Conservation (phyloP, 768 basidiomycete species). For the Pisolithus albus region DNA sequence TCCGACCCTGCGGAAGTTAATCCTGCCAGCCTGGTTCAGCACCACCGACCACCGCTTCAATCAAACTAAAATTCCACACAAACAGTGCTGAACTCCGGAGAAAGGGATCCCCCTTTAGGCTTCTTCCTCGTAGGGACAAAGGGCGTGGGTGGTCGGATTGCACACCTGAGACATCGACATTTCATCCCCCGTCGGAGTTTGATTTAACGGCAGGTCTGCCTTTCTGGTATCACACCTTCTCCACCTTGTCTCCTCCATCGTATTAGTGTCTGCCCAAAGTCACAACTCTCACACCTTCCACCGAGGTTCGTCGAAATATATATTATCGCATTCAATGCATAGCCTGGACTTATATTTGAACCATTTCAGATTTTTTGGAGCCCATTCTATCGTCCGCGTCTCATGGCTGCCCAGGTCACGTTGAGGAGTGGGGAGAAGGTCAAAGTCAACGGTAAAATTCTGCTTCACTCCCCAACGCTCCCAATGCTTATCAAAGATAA, state of each 20-base stretch:
- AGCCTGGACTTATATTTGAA: background rate
- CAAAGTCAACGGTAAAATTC: conserved; percentile 73
- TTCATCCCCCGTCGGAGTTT: conserved; percentile 33
- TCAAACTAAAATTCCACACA: too few species aligned
- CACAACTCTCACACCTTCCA: conserved; percentile 14
- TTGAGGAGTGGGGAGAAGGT: conserved; percentile 82
- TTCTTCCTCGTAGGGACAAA: background rate
- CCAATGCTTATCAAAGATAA: conserved; percentile 11
- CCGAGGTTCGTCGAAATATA: conserved; percentile 21
- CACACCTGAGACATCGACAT: conserved; percentile 14
- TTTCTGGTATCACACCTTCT: conserved; percentile 25
- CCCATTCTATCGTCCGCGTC: conserved; percentile 11
- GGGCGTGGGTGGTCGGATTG: background rate
- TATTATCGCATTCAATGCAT: background rate
- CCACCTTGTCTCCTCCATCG: conserved; percentile 31
- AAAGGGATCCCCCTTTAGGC: background rate
- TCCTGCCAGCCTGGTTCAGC: background rate
- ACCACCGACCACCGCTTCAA: too few species aligned
- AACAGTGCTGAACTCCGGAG: background rate
- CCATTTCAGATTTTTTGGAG: conserved; percentile 22
- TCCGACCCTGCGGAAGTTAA: background rate
- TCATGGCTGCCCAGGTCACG: conserved; percentile 34
- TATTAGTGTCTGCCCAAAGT: conserved; percentile 16
- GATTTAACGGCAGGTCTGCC: conserved; percentile 25
- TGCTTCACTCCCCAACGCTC: conserved; percentile 9